Evolutionary conservation across 208 protist species (phyloP).

Genomic region (Plasmodiophora brassicae): DNA sequence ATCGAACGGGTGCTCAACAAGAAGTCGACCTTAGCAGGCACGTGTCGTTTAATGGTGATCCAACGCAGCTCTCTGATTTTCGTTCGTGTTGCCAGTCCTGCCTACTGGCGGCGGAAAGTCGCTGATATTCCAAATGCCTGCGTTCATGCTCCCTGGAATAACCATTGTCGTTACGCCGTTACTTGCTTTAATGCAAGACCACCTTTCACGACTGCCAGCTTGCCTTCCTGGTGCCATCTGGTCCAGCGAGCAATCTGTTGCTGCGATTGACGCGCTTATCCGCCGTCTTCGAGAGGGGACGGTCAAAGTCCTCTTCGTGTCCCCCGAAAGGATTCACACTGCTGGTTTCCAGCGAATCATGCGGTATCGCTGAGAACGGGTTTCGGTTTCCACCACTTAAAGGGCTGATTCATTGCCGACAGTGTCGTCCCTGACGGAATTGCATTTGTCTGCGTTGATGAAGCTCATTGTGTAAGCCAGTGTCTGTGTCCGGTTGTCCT

Average conservation of each 20-base stretch:
- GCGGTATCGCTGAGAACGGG: no score
- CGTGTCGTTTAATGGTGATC: not conserved
- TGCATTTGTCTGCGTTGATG: constrained; percentile 74
- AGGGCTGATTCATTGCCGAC: no score
- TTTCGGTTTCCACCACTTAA: no score
- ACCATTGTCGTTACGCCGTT: constrained; percentile 63
- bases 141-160: constrained; percentile 60
- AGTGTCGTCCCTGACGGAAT: no score
- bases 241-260: not conserved
- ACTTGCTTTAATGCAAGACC: constrained; percentile 69
- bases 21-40: not conserved
- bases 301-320: constrained; percentile 58
- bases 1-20: constrained; percentile 49
- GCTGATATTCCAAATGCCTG: constrained; percentile 85
- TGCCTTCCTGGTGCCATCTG: constrained; percentile 44
- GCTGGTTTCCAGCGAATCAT: not conserved
- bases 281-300: not conserved
- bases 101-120: constrained; percentile 86
- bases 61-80: no score
- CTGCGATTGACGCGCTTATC: not conserved
- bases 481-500: constrained; percentile 46
- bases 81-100: not conserved
- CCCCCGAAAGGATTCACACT: constrained; percentile 56
- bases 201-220: constrained; percentile 52
- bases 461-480: constrained; percentile 88